Evolutionary conservation across 2,329 filamentous ascomycete genomes (phyloP), one percentile per base, ranked within the genome.

Genomic region (Ilyonectria sp.): DNA sequence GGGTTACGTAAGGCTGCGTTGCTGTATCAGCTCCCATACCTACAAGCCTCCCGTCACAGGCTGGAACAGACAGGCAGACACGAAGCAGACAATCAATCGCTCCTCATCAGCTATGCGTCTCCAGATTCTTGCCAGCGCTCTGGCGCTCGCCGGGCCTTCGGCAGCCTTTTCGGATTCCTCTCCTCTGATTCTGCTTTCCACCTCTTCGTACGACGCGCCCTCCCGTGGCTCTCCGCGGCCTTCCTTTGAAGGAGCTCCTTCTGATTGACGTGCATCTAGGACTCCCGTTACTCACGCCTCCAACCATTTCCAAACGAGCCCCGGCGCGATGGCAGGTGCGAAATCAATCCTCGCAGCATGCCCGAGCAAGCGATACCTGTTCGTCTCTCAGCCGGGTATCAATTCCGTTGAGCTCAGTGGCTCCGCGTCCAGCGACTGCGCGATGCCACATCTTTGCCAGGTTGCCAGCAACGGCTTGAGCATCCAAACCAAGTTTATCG

Each of bases 151-250:
- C 72, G 86, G 88, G 67, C 85, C 86, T 26, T 90, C 87, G 50
- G 84, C 90, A 69, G 95, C 94, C 29, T 96, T 97, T 80, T 90
- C 89, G 70, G 92, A 97, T 81, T 94, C 95, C 2, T 95, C 94
- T 61, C 95, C 96, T 19, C 96, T 97, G 81, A 88, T 97, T 79
- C 84, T 98, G 72, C 92, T 97, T 80, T 98, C 95, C 35, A 95
- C 92, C 52, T 88, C 92, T 69, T 85, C 91, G 95, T 97, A 91
- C 76, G 91, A 68, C 61, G 69, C 63, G 63, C 66, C 62, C 55
- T 56, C 26, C 19, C 57, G n/a, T 53, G 31, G 50, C n/a, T 29
- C 11, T 53, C 60, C 63, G 57, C 60, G 40, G 50, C 15, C n/a
- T 54, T 26, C 53, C 64, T 55, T 63, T 54, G 43, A 69, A 67